These are phyloP conservation scores for Ogataea parapolymorpha DNA, from an alignment of 805 yeast species.

Conservation along the genomic window DNA sequence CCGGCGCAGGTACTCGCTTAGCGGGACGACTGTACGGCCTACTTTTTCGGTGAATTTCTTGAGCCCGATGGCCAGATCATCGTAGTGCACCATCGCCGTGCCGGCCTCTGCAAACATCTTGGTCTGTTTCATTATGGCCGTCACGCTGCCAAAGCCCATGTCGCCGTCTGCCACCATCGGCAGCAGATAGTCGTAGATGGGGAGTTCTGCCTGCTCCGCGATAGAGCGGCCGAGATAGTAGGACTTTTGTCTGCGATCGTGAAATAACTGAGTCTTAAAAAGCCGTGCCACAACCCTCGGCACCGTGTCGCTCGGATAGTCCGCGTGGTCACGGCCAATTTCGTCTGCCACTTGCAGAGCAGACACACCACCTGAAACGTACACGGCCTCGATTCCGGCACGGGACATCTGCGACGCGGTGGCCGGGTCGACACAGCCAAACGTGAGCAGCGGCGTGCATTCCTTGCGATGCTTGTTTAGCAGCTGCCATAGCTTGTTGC, in stretches of 20 bases:
- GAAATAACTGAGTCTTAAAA: constrained; percentile 55
- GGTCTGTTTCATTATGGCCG: constrained; percentile 62
- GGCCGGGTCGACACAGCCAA: constrained; percentile 62
- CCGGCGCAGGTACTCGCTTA: constrained; percentile 52
- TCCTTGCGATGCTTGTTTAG: constrained; percentile 39
- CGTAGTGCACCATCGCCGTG: constrained; percentile 64
- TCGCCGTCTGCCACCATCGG: constrained; percentile 69
- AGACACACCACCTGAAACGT: constrained; percentile 62
- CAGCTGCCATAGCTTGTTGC: constrained; percentile 47
- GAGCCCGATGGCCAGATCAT: constrained; percentile 63
- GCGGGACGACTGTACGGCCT: constrained; percentile 61
- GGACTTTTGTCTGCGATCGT: constrained; percentile 41
- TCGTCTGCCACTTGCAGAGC: constrained; percentile 59
- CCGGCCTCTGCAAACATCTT: constrained; percentile 65
- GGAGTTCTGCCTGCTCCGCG: constrained; percentile 21
- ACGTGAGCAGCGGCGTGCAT: constrained; percentile 48
- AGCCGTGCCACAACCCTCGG: constrained; percentile 63
- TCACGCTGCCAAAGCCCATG: constrained; percentile 63
- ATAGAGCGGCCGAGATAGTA: constrained; percentile 10
- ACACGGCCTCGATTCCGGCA: constrained; percentile 48
- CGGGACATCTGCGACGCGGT: constrained; percentile 56
- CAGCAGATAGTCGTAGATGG: constrained; percentile 45
- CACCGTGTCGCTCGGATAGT: constrained; percentile 65
- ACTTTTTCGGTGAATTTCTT: constrained; percentile 64
- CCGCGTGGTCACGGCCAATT: constrained; percentile 65